Evolutionary conservation across 176 grass and related monocot genomes (phyloP).

Genomic region (Elymus sibiricus): DNA sequence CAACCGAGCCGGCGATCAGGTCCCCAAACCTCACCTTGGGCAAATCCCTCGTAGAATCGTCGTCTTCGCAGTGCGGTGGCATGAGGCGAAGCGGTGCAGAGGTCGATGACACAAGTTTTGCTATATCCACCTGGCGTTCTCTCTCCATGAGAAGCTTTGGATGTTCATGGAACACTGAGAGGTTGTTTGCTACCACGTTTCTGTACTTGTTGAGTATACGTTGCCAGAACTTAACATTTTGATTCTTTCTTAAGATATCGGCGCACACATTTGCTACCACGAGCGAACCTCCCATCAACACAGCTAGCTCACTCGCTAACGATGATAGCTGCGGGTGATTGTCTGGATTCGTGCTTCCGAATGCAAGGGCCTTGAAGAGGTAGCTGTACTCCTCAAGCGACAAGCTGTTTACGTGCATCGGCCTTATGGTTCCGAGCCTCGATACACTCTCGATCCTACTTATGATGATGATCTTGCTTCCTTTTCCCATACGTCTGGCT

Average conservation of each 20-base stretch:
- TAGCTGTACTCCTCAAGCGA: constrained; percentile 19
- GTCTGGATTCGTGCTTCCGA: constrained; percentile 20
- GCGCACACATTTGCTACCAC: not conserved
- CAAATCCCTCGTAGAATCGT: not conserved
- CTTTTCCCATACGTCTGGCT: not conserved
- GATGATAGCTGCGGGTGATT: constrained; percentile 11
- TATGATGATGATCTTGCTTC: constrained; percentile 36
- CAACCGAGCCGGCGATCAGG: not conserved
- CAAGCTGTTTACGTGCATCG: not conserved
- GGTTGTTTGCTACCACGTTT: not conserved
- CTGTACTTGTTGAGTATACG: not conserved
- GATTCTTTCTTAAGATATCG: constrained; percentile 16
- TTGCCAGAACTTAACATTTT: constrained; percentile 4
- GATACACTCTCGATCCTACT: not conserved
- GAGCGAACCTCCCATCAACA: not conserved
- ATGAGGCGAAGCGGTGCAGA: not conserved
- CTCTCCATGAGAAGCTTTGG: constrained; percentile 24
- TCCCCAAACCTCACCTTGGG: constrained; percentile 34
- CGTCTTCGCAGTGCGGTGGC: not conserved
- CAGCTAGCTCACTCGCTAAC: not conserved
- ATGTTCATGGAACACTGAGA: not conserved
- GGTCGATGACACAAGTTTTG: not conserved
- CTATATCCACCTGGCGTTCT: not conserved
- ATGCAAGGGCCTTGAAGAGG: constrained; percentile 33
- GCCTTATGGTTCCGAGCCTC: constrained; percentile 13